phyloP scores from a whole-genome alignment of 768 basidiomycete species.

The Xerocomus brunneocitrinus region DNA sequence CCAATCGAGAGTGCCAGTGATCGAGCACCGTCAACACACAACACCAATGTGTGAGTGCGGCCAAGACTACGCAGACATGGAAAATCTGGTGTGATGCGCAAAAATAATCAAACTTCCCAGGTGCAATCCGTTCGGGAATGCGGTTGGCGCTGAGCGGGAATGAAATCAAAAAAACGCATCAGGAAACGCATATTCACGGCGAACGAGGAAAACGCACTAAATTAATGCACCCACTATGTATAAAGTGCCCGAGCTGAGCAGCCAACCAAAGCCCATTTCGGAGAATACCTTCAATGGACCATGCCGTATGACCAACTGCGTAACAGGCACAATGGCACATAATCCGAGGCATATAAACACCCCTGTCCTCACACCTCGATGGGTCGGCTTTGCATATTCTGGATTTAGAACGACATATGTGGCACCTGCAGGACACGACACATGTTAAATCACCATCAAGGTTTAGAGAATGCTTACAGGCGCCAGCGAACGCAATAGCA shows the following conservation, averaged over 20 bases:
- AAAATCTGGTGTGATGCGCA: slow-evolving; percentile 88
- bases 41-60: slow-evolving; percentile 63
- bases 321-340: slow-evolving; percentile 61
- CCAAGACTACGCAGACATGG: slow-evolving; percentile 73
- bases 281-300: slow-evolving; percentile 50
- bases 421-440: slow-evolving; percentile 40
- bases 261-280: slow-evolving; percentile 69
- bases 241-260: slow-evolving; percentile 61
- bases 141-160: slow-evolving; percentile 68
- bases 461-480: slow-evolving; percentile 43
- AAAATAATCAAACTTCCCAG: slow-evolving; percentile 77
- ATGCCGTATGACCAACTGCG: slow-evolving; percentile 57
- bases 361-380: slow-evolving; percentile 69
- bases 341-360: slow-evolving; percentile 79
- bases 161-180: slow-evolving; percentile 25
- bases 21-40: slow-evolving; percentile 53
- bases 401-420: slow-evolving; percentile 77
- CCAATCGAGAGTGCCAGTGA: slow-evolving; percentile 46
- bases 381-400: slow-evolving; percentile 68
- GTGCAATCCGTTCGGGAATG: slow-evolving; percentile 69
- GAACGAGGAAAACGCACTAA: slow-evolving; percentile 57
- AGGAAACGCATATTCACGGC: slow-evolving; percentile 21
- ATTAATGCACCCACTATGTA: slow-evolving; percentile 79
- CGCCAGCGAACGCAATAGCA: slow-evolving; percentile 47
- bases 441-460: background rate